Evolutionary conservation across 441 rosid species (phyloP).

Genomic region (Hura crepitans): DNA sequence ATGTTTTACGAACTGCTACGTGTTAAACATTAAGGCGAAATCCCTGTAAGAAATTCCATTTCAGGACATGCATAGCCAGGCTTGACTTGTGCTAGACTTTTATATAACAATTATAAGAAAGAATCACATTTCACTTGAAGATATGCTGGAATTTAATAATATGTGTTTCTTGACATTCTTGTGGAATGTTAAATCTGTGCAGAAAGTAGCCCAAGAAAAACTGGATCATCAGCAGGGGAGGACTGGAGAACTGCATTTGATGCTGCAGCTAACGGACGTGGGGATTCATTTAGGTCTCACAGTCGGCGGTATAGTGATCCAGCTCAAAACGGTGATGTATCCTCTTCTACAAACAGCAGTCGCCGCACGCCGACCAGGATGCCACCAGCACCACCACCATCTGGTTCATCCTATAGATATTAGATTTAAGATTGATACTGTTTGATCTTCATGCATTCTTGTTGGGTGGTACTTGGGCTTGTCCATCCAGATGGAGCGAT

Average conservation of each 20-base stretch:
- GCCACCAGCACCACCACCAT: conserved; percentile 93
- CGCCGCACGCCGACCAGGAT: conserved; percentile 79
- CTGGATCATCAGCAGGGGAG: conserved; percentile 56
- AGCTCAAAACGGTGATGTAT: conserved; percentile 71
- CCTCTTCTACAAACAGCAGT: conserved; percentile 48
- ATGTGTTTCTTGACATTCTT: background rate
- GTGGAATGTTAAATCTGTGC: conserved; percentile 24
- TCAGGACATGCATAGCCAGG: background rate
- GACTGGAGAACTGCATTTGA: conserved; percentile 98
- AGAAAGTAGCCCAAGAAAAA: conserved; percentile 81
- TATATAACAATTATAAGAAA: background rate
- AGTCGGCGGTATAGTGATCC: conserved; percentile 80
- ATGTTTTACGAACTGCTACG: background rate
- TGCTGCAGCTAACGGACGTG: conserved; percentile 66
- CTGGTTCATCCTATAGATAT: conserved; percentile 62
- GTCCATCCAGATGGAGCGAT: conserved; percentile 25
- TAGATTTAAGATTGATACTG: conserved; percentile 31
- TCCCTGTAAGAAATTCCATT: background rate
- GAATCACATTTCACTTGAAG: background rate
- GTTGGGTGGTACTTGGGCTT: conserved; percentile 20
- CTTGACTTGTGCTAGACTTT: background rate
- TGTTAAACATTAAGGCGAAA: background rate
- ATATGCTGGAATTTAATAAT: background rate
- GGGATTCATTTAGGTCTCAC: conserved; percentile 54
- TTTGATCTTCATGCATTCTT: conserved; percentile 32